phyloP scores from a whole-genome alignment of 1,284 basidiomycete species.

The Ceratobasidium sp. region DNA sequence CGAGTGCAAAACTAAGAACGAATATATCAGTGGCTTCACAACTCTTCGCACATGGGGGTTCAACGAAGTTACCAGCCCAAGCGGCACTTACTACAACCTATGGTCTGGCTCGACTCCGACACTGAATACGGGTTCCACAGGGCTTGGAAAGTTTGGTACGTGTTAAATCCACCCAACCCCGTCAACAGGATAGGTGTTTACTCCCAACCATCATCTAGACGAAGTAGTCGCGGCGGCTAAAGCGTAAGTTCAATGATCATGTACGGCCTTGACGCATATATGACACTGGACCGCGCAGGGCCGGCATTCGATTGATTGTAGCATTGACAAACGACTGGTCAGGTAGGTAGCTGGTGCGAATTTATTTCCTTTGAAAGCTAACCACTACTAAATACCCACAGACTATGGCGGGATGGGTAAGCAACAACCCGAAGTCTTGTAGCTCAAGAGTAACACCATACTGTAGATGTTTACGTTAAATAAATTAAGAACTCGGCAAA shows the following conservation, averaged over 20 bases:
- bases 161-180: not conserved
- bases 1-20: not conserved
- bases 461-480: conserved; percentile 57
- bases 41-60: conserved; percentile 73
- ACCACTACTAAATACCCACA: too few relatives aligned
- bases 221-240: conserved; percentile 56
- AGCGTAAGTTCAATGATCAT: conserved; percentile 5
- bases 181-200: not conserved
- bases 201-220: not conserved
- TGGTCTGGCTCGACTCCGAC: conserved; percentile 65
- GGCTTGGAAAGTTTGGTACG: conserved; percentile 65
- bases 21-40: conserved; percentile 59
- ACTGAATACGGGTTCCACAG: conserved; percentile 65
- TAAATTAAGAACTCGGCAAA: conserved; percentile 49
- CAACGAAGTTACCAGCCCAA: conserved; percentile 68
- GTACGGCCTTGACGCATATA: not conserved
- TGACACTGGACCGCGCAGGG: conserved; percentile 51
- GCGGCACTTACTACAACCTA: conserved; percentile 66
- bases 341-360: not conserved
- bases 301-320: conserved; percentile 66
- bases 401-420: conserved; percentile 63
- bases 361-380: not conserved
- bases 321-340: conserved; percentile 67
- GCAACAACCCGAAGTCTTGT: not conserved
- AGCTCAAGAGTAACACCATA: not conserved